Evolutionary conservation across 228 moss, liverwort and hornwort genomes (phyloP), one percentile per base, ranked within the genome.

Genomic region (Sphagnum magellanicum): DNA sequence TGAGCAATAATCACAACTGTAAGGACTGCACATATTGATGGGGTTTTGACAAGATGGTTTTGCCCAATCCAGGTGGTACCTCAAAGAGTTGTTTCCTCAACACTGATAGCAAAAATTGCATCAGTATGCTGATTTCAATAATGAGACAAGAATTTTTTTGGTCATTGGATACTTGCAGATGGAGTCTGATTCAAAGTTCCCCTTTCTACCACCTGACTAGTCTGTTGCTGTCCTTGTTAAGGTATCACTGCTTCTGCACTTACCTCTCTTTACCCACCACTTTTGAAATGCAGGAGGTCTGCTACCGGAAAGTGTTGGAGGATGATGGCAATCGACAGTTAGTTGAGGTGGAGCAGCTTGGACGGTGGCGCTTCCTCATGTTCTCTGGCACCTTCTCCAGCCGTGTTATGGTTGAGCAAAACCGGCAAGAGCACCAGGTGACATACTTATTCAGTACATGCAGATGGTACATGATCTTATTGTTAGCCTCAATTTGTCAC

Each of bases 321-420:
- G 89, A 96, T 64, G 92, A 96, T 66, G 92, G 95, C 69, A 86
- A 92, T 65, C 77, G 91, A 74, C 89, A 91, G 67, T 74, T 89
- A 3, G 73, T 96, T 6, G 95, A 96, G 78, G 72, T 96, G 71
- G 95, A 96, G 81, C 95, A 96, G 55, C 66, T 92, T 50, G 95
- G 90, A 5, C 85, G 95, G 8, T 96, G 95, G 95, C 83, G 62
- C 52, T 92, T 96, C 55, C 82, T 96, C 77, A 10, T 96, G 63
- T 77, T 96, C 0, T 84, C 75, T n/a, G 95, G 95, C 11, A 64
- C 81, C 48, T 92, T 91, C 70, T 73, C 91, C 52, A 87, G 82
- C 48, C 86, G 92, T 46, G 53, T 92, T 16, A 80, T 84, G 53
- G 14, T 83, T 16, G 89, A 92, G 48, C 92, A 92, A 64, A 89